Evolutionary conservation across 345 rosid species (phyloP).

Genomic region (Erodium maritimum): DNA sequence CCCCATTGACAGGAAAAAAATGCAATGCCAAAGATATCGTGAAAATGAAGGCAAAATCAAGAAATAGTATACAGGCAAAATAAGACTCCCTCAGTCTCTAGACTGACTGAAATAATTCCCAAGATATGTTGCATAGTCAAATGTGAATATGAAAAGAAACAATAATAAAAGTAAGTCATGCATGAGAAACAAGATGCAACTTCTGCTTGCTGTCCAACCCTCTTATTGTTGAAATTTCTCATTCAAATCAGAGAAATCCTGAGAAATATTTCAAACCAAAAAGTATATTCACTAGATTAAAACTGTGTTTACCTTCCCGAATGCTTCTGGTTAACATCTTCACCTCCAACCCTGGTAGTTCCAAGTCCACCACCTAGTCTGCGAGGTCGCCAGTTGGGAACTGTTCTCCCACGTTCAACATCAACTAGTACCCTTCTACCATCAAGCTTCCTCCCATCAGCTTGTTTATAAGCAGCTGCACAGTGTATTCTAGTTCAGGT

Average conservation of each 20-base stretch:
- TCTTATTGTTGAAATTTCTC: not conserved
- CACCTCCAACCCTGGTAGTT: constrained; percentile 77
- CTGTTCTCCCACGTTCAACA: constrained; percentile 97
- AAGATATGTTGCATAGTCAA: not conserved
- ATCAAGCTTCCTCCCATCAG: constrained; percentile 96
- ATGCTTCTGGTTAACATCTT: constrained; percentile 49
- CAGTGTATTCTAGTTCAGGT: constrained; percentile 8
- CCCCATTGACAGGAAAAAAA: not conserved
- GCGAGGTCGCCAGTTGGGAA: constrained; percentile 99
- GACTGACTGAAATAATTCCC: not conserved
- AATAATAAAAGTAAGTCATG: not conserved
- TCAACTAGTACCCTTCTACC: constrained; percentile 97
- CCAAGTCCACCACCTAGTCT: constrained; percentile 99
- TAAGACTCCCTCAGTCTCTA: not conserved
- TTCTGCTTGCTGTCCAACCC: not conserved
- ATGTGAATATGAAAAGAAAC: not conserved
- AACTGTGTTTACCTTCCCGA: constrained; percentile 26
- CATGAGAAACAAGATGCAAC: not conserved
- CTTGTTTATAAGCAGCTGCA: constrained; percentile 96
- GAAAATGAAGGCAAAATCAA: not conserved
- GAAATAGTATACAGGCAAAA: not conserved
- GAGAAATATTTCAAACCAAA: not conserved
- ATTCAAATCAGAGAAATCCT: too few species aligned
- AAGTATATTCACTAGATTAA: too few species aligned
- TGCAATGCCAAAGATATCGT: not conserved